Evolutionary conservation across 805 yeast genomes (phyloP).

Genomic region (Candida glaebosa): DNA sequence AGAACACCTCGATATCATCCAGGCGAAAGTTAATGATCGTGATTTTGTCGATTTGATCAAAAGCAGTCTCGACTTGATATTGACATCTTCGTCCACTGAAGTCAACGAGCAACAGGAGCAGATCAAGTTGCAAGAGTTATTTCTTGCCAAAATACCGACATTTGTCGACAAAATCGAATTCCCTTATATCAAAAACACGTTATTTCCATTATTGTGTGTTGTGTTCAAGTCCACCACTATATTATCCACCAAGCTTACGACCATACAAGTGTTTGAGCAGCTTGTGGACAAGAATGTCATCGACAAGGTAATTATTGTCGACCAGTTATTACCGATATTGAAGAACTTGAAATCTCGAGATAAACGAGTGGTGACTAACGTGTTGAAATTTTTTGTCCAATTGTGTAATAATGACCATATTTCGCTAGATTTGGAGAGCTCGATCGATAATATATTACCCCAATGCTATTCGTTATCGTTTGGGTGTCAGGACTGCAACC

Average conservation of each 20-base stretch:
- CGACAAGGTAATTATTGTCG: slow-evolving; percentile 69
- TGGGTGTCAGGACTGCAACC: slow-evolving; percentile 37
- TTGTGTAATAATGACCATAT: slow-evolving; percentile 44
- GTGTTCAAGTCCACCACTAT: slow-evolving; percentile 84
- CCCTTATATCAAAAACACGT: slow-evolving; percentile 64
- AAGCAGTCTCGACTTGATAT: slow-evolving; percentile 37
- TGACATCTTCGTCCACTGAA: slow-evolving; percentile 23
- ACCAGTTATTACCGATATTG: slow-evolving; percentile 77
- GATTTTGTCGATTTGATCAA: slow-evolving; percentile 50
- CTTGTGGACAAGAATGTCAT: slow-evolving; percentile 58
- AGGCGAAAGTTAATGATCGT: slow-evolving; percentile 46
- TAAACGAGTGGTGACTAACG: slow-evolving; percentile 49
- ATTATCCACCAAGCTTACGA: slow-evolving; percentile 68
- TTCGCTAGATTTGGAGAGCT: slow-evolving; percentile 25
- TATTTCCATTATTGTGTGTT: slow-evolving; percentile 70
- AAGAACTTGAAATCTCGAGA: slow-evolving; percentile 75
- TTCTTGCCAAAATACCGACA: slow-evolving; percentile 41
- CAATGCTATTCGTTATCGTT: slow-evolving; percentile 32
- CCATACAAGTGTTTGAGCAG: slow-evolving; percentile 56
- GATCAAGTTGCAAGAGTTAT: slow-evolving; percentile 47
- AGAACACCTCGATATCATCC: slow-evolving; percentile 47
- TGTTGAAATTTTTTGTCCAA: slow-evolving; percentile 47
- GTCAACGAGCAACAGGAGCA: slow-evolving; percentile 28
- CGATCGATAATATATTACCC: slow-evolving; percentile 26
- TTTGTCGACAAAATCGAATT: slow-evolving; percentile 54